Evolutionary conservation across 2,329 filamentous ascomycete species (phyloP), one percentile per base, ranked within the genome.

Genomic region (Penicillium paneum): DNA sequence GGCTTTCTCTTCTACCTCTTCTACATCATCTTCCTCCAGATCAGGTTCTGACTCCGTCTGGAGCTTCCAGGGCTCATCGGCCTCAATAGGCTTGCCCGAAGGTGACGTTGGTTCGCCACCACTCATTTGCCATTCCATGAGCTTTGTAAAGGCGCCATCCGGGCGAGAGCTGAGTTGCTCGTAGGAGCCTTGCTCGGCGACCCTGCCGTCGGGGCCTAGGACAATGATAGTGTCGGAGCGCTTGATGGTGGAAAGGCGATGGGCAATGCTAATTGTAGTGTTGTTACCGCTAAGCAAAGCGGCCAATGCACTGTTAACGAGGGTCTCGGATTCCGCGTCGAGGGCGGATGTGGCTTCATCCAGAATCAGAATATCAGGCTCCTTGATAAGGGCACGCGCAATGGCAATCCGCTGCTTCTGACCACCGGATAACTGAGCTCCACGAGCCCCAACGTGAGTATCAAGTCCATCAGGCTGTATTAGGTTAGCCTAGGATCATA

Each of bases 51-150:
- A 67, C 24, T 71, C 70, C 35, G 69, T 67, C 42, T 74, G 66
- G 26, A 73, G 64, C 59, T 82, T 73, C 64, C 82, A 80, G 53
- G 81, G 74, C 57, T 83, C 80, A 38, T 78, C 67, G 79, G 76
- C 7, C 71, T 79, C 8, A 71, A 70, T 29, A 72, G 73, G n/a
- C 63, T 71, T 52, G 38, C 59, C 41, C 24, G 65, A 56, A 50
- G 71, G 59, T 55, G 70, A 52, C 26, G 62, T 26, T 11, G 58
- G 58, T 32, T 96, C 91, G 8, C 89, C 88, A 12, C 92, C 93
- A 65, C 83, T 94, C 84, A 97, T 89, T 76, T 99, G 94, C 92
- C 92, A 97, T 74, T 97, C 93, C 94, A 99, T 99, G 49, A 99
- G 79, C 75, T 89, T 94, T 65, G 87, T 93, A 69, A 99, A 99